phyloP scores from a whole-genome alignment of 2,329 filamentous ascomycete species.

The Fonsecaea monophora region DNA sequence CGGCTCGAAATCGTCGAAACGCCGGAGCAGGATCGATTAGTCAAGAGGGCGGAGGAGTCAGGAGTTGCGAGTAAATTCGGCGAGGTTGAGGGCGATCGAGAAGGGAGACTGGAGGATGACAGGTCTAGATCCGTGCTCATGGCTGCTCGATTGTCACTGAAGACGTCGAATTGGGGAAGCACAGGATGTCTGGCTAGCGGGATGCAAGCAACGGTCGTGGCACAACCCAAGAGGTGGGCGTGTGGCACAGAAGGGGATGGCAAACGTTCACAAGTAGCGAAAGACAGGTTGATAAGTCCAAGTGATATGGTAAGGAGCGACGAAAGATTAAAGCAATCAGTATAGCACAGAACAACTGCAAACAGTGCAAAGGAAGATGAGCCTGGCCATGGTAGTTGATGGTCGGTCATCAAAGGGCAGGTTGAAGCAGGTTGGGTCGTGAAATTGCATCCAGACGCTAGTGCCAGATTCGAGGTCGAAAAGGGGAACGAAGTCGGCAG shows the following conservation, averaged over 20 bases:
- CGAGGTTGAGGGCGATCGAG: conserved; percentile 35
- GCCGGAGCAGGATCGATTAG: conserved; percentile 55
- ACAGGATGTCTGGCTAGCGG: neutral
- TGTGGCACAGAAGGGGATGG: conserved; percentile 1
- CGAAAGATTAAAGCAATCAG: conserved; percentile 3
- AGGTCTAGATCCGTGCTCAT: conserved; percentile 31
- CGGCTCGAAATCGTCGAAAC: conserved; percentile 54
- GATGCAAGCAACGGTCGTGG: neutral
- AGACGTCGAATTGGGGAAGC: conserved; percentile 7
- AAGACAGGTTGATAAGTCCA: neutral
- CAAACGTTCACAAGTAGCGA: conserved; percentile 12
- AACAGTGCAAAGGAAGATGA: conserved; percentile 5
- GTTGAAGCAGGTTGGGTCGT: conserved; percentile 4
- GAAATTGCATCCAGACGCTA: conserved; percentile 30
- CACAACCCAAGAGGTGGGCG: neutral
- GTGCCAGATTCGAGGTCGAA: conserved; percentile 23
- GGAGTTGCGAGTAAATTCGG: conserved; percentile 35
- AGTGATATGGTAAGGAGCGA: conserved; percentile 11
- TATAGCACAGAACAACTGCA: conserved; percentile 6
- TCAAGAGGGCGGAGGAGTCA: conserved; percentile 34
- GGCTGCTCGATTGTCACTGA: conserved; percentile 11
- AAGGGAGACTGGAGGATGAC: conserved; percentile 19
- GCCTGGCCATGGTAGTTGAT: conserved; percentile 2
- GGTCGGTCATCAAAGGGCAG: neutral
- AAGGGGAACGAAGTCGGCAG: conserved; percentile 18